Conservation (phyloP, 768 basidiomycete genomes). For the Porpolomopsis calyptriformis region DNA sequence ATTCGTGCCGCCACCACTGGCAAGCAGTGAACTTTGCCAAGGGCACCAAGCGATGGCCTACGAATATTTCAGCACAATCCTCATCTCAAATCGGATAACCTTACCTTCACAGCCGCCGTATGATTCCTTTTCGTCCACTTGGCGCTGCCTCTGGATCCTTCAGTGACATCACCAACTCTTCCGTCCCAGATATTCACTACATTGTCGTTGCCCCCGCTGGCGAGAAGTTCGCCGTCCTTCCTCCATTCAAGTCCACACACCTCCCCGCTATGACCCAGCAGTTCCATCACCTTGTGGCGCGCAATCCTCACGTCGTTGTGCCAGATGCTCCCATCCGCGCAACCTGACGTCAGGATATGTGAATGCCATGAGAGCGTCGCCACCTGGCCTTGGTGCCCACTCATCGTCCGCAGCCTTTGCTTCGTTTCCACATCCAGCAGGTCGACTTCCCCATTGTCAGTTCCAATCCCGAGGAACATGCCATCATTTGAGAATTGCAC, state of each 20-base stretch:
- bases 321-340: constrained; percentile 90
- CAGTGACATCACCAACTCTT: constrained; percentile 48
- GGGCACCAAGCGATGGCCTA: constrained; percentile 96
- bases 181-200: constrained; percentile 98
- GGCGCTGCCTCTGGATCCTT: constrained; percentile 45
- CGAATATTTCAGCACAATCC: constrained; percentile 1
- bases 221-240: constrained; percentile 76
- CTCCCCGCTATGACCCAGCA: constrained; percentile 84
- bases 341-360: constrained; percentile 80
- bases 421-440: constrained; percentile 86
- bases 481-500: constrained; percentile 76
- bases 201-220: constrained; percentile 95
- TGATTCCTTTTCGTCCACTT: constrained; percentile 92
- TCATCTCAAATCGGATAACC: background rate
- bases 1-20: constrained; percentile 89
- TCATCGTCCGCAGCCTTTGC: constrained; percentile 83
- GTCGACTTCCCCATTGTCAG: constrained; percentile 78
- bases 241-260: constrained; percentile 92
- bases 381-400: constrained; percentile 74
- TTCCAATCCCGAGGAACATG: constrained; percentile 70
- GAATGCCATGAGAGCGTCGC: constrained; percentile 81
- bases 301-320: constrained; percentile 91
- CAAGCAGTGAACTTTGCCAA: constrained; percentile 86
- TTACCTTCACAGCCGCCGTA: constrained; percentile 73
- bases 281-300: constrained; percentile 80